phyloP scores from a whole-genome alignment of 257 asterid species.

The Cruciata laevipes region DNA sequence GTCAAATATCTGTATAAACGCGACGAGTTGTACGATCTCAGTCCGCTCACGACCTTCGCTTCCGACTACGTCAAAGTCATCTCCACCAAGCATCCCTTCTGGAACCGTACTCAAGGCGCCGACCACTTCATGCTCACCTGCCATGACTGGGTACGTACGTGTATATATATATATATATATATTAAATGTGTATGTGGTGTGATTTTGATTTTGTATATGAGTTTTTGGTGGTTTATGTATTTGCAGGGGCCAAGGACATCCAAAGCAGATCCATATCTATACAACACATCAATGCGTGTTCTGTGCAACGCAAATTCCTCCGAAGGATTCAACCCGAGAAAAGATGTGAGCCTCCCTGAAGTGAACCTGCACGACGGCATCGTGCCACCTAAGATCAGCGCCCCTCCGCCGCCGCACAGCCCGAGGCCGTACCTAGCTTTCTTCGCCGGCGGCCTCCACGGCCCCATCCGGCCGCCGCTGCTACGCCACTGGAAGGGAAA shows the following conservation, averaged over 20 bases:
- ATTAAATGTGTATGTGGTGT: too few relatives aligned
- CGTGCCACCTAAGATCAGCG: slow-evolving; percentile 46
- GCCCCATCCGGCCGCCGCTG: slow-evolving; percentile 66
- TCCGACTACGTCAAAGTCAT: slow-evolving; percentile 66
- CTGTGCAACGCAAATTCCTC: slow-evolving; percentile 92
- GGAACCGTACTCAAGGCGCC: slow-evolving; percentile 85
- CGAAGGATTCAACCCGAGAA: slow-evolving; percentile 77
- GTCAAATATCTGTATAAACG: slow-evolving; percentile 60
- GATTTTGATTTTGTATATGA: too few relatives aligned
- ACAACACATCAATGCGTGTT: slow-evolving; percentile 79
- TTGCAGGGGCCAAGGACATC: slow-evolving; percentile 65
- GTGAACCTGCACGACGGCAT: slow-evolving; percentile 57
- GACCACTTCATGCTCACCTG: slow-evolving; percentile 97
- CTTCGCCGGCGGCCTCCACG: slow-evolving; percentile 89
- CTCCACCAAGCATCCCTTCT: slow-evolving; percentile 71
- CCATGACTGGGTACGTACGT: slow-evolving; percentile 83
- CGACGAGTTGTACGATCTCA: slow-evolving; percentile 18
- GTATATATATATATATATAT: too few relatives aligned
- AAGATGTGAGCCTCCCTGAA: slow-evolving; percentile 83
- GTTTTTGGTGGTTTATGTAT: neutral
- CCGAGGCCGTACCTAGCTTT: slow-evolving; percentile 66
- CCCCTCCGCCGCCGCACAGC: slow-evolving; percentile 35
- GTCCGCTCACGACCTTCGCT: slow-evolving; percentile 46
- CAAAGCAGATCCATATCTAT: slow-evolving; percentile 46
- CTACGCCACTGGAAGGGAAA: slow-evolving; percentile 60